A percentile compares a stretch with the other conserved stretches of the same genome.
Conservation (phyloP, 2,329 filamentous ascomycete genomes). For the Myriosclerotinia curreyana region DNA sequence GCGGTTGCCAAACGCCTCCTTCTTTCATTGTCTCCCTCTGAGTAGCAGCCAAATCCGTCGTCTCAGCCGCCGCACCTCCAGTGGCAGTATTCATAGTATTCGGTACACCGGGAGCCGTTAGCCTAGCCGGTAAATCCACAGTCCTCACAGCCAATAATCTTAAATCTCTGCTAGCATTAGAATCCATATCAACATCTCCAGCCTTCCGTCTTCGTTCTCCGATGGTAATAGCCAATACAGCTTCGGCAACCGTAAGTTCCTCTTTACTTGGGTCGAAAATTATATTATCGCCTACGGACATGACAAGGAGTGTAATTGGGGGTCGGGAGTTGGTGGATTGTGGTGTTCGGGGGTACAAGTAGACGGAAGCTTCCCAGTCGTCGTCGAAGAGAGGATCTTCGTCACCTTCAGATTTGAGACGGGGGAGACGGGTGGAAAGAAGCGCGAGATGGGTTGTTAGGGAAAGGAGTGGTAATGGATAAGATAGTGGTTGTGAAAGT, state of each 20-base stretch:
- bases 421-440: slow-evolving; percentile 78
- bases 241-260: slow-evolving; percentile 89
- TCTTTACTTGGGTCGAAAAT: slow-evolving; percentile 91
- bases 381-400: slow-evolving; percentile 98
- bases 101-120: slow-evolving; percentile 68
- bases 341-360: slow-evolving; percentile 57
- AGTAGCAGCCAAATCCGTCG: slow-evolving; percentile 44
- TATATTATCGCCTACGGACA: slow-evolving; percentile 80
- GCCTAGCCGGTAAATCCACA: slow-evolving; percentile 69
- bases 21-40: slow-evolving; percentile 53
- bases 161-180: slow-evolving; percentile 43
- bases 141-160: slow-evolving; percentile 67
- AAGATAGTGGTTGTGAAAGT: slow-evolving; percentile 88
- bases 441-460: slow-evolving; percentile 92
- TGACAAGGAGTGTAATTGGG: slow-evolving; percentile 85
- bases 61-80: slow-evolving; percentile 40
- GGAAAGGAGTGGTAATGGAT: slow-evolving; percentile 88
- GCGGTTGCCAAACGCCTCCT: slow-evolving; percentile 82
- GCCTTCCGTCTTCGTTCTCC: slow-evolving; percentile 45
- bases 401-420: slow-evolving; percentile 82
- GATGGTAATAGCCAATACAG: slow-evolving; percentile 81
- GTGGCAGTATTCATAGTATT: slow-evolving; percentile 60
- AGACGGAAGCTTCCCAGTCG: slow-evolving; percentile 84
- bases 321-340: slow-evolving; percentile 52
- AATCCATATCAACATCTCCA: slow-evolving; percentile 45